Conservation (phyloP, 2,329 filamentous ascomycete species). For the Pezicula radicicola region DNA sequence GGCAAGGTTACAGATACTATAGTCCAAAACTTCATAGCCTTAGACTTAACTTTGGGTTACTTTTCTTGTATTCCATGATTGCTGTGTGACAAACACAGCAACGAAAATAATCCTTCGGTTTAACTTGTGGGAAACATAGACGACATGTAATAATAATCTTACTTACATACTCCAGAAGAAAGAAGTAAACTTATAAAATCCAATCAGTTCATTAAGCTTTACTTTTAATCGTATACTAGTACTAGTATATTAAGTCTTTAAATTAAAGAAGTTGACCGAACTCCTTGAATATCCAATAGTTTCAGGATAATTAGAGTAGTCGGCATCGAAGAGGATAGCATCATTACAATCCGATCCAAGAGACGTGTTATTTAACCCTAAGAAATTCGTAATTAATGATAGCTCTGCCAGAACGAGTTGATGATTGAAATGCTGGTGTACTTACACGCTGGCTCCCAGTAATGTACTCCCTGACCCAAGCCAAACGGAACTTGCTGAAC, state of each 20-base stretch:
- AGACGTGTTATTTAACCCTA: constrained; percentile 57
- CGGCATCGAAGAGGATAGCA: constrained; percentile 55
- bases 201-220: background rate
- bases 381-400: background rate
- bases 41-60: too few species aligned
- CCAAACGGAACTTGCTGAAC: constrained; percentile 52
- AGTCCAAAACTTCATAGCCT: too few species aligned
- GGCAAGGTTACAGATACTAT: too few species aligned
- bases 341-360: constrained; percentile 63
- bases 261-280: constrained; percentile 25
- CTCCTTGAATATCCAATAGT: constrained; percentile 26
- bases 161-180: background rate
- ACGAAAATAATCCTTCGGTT: too few species aligned
- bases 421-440: too few species aligned
- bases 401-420: too few species aligned
- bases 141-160: too few species aligned
- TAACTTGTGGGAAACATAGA: too few species aligned
- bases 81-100: too few species aligned
- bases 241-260: background rate
- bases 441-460: constrained; percentile 62
- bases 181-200: background rate
- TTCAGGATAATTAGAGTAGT: constrained; percentile 24
- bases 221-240: background rate
- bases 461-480: constrained; percentile 54
- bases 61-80: too few species aligned